Conservation (phyloP, 768 basidiomycete species). For the Calocybe indica region DNA sequence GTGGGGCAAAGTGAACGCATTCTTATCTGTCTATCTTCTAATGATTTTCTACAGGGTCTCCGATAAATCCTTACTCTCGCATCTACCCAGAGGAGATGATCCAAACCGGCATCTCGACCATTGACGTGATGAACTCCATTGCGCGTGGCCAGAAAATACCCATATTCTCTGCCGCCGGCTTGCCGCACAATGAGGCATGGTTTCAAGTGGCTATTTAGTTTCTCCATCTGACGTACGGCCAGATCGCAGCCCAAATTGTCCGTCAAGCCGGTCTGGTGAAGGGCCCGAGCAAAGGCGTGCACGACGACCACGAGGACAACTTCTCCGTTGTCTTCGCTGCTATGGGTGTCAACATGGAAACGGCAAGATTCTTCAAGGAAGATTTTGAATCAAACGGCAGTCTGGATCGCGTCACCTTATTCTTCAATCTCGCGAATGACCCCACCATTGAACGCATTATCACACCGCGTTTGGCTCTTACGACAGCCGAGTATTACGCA, state of each 20-base stretch:
- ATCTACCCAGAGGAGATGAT: constrained; percentile 99
- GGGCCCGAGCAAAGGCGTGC: constrained; percentile 93
- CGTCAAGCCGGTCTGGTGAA: constrained; percentile 98
- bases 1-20: constrained; percentile 34
- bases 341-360: constrained; percentile 99
- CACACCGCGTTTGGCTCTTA: constrained; percentile 94
- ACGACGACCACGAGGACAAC: constrained; percentile 99
- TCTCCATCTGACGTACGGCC: constrained; percentile 5
- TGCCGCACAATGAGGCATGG: constrained; percentile 95
- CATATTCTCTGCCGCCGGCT: constrained; percentile 97
- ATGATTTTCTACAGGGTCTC: constrained; percentile 59
- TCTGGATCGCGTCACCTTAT: constrained; percentile 94
- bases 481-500: constrained; percentile 98
- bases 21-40: constrained; percentile 5
- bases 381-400: constrained; percentile 99
- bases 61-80: constrained; percentile 96
- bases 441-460: constrained; percentile 99
- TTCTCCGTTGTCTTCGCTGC: constrained; percentile 99
- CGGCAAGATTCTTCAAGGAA: constrained; percentile 98
- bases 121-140: constrained; percentile 97
- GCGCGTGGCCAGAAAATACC: constrained; percentile 99
- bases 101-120: constrained; percentile 98
- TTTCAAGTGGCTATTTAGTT: neutral
- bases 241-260: constrained; percentile 99
- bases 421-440: constrained; percentile 98